Conservation (phyloP, 176 grass and related monocot species). For the Metroxylon sagu region DNA sequence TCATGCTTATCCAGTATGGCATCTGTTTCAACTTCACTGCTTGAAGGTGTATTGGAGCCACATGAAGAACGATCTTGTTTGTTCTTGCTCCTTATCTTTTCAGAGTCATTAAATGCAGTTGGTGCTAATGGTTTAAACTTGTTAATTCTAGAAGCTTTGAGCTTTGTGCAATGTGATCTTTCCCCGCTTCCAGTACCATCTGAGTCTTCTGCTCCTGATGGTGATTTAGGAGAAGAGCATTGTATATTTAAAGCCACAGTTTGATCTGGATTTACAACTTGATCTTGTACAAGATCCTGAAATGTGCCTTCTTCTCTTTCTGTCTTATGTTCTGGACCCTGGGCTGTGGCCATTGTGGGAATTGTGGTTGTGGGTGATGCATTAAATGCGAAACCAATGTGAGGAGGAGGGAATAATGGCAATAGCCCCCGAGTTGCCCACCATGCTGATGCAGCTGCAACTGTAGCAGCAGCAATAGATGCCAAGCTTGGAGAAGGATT, state of each 20-base stretch:
- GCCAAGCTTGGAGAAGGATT: slow-evolving; percentile 43
- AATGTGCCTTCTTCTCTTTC: slow-evolving; percentile 17
- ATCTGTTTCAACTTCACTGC: slow-evolving; percentile 65
- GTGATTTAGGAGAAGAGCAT: not conserved
- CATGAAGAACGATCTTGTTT: slow-evolving; percentile 87
- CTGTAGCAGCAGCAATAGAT: slow-evolving; percentile 63
- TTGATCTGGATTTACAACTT: slow-evolving; percentile 20
- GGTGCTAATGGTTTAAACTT: slow-evolving; percentile 23
- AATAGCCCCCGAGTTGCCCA: slow-evolving; percentile 88
- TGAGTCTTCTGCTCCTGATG: slow-evolving; percentile 12
- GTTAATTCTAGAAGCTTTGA: slow-evolving; percentile 28
- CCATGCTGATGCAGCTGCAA: slow-evolving; percentile 91
- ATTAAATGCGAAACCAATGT: slow-evolving; percentile 36
- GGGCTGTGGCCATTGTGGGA: slow-evolving; percentile 21
- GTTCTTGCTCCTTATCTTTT: slow-evolving; percentile 44
- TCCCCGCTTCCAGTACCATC: slow-evolving; percentile 39
- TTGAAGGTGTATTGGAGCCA: slow-evolving; percentile 82
- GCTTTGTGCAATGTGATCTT: slow-evolving; percentile 19
- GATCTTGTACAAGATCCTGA: slow-evolving; percentile 28
- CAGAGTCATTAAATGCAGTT: slow-evolving; percentile 31
- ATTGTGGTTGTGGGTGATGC: slow-evolving; percentile 26
- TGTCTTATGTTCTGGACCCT: slow-evolving; percentile 16
- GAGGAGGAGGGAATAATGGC: slow-evolving; percentile 45
- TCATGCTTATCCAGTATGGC: slow-evolving; percentile 58
- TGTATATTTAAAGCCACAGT: slow-evolving; percentile 21